Conservation (phyloP, 768 basidiomycete genomes). For the Lentinula guzmanii region DNA sequence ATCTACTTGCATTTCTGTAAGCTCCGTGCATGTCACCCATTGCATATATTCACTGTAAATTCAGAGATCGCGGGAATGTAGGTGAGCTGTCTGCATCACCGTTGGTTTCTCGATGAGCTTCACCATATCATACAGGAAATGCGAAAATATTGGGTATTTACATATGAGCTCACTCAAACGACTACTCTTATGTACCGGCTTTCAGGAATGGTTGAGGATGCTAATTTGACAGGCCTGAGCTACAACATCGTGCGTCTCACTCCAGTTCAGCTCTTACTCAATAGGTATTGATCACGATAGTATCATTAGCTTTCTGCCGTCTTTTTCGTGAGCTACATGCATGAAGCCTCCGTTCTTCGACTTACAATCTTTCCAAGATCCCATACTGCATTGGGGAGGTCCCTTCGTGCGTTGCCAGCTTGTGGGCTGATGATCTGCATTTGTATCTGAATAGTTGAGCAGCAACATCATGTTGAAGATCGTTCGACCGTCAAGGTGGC, state of each 20-base stretch:
- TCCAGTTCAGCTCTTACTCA: not conserved
- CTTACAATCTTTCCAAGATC: slow-evolving; percentile 13
- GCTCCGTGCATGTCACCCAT: slow-evolving; percentile 11
- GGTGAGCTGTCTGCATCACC: slow-evolving; percentile 12
- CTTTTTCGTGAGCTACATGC: slow-evolving; percentile 22
- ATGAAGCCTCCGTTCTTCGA: not conserved
- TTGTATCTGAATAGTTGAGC: not conserved
- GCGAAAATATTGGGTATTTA: not conserved
- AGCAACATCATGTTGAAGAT: slow-evolving; percentile 29
- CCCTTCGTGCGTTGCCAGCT: slow-evolving; percentile 21
- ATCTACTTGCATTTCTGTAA: slow-evolving; percentile 41
- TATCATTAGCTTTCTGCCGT: slow-evolving; percentile 23
- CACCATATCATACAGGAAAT: not conserved
- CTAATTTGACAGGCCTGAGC: slow-evolving; percentile 22
- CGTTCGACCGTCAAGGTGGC: slow-evolving; percentile 24
- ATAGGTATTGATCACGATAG: not conserved
- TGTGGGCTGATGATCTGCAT: not conserved
- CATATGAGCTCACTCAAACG: not conserved
- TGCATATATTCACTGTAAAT: not conserved
- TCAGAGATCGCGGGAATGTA: slow-evolving; percentile 29
- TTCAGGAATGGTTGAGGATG: slow-evolving; percentile 23
- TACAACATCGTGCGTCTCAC: slow-evolving; percentile 25
- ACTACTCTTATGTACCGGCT: not conserved
- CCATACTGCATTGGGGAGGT: slow-evolving; percentile 29
- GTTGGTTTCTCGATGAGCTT: too few relatives aligned